phyloP scores from a whole-genome alignment of 1,284 basidiomycete genomes.

The Melampsora allii-populina region DNA sequence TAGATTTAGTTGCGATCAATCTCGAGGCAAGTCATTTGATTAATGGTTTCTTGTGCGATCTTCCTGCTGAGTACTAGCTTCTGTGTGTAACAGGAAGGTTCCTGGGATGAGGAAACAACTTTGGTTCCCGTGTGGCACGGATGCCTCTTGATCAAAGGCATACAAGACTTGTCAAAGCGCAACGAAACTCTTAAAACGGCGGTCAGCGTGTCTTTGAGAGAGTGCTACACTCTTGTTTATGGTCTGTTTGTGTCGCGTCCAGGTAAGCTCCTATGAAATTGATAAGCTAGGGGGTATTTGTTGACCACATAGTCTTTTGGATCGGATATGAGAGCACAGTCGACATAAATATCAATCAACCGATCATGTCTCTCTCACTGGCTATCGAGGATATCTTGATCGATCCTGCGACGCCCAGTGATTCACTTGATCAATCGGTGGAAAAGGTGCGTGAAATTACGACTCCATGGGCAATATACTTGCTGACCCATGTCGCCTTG shows the following conservation, averaged over 20 bases:
- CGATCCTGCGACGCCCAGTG: slow-evolving; percentile 49
- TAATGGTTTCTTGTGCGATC: slow-evolving; percentile 8
- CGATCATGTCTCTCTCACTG: neutral
- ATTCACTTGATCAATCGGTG: slow-evolving; percentile 66
- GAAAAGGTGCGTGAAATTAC: slow-evolving; percentile 57
- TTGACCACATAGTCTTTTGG: neutral
- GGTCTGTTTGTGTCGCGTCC: slow-evolving; percentile 60
- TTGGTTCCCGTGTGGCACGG: slow-evolving; percentile 20
- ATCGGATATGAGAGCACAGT: slow-evolving; percentile 48
- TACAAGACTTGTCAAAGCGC: slow-evolving; percentile 35
- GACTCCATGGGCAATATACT: slow-evolving; percentile 10
- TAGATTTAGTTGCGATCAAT: slow-evolving; percentile 82
- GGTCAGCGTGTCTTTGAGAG: slow-evolving; percentile 64
- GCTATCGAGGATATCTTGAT: slow-evolving; percentile 36
- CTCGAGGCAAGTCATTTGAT: slow-evolving; percentile 64
- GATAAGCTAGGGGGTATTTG: too few species aligned
- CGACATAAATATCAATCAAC: slow-evolving; percentile 18
- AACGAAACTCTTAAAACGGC: slow-evolving; percentile 47
- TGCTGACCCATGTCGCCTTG: slow-evolving; percentile 10
- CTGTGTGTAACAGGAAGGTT: slow-evolving; percentile 17
- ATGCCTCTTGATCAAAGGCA: slow-evolving; percentile 31
- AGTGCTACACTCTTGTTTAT: slow-evolving; percentile 61
- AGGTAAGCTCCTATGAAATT: slow-evolving; percentile 55
- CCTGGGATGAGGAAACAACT: slow-evolving; percentile 40
- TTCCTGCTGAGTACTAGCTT: neutral